phyloP scores from a whole-genome alignment of 768 basidiomycete species.

The Tephrocybe sp. region DNA sequence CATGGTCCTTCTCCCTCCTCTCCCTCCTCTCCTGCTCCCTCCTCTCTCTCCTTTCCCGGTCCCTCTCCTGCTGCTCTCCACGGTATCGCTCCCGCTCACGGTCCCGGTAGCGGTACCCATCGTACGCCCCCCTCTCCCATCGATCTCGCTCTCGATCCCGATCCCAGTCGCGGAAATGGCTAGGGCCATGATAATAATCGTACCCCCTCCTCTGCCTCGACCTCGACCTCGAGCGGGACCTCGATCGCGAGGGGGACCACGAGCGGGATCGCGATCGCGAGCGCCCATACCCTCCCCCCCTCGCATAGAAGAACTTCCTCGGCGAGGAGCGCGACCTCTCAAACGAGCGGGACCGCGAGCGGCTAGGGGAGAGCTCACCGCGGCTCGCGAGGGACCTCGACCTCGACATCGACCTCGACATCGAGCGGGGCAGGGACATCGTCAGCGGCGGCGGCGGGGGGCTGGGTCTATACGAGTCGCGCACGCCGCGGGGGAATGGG shows the following conservation, averaged over 20 bases:
- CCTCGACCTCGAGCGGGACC: constrained; percentile 16
- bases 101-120: not conserved
- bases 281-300: too few species aligned
- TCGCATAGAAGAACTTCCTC: too few species aligned
- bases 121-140: constrained; percentile 8
- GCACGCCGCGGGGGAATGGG: not conserved
- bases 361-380: too few species aligned
- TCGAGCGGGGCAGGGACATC: too few species aligned
- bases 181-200: too few species aligned
- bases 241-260: not conserved
- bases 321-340: too few species aligned
- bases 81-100: constrained; percentile 14
- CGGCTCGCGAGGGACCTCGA: too few species aligned
- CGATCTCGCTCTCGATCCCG: constrained; percentile 19
- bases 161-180: not conserved
- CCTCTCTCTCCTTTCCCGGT: constrained; percentile 14
- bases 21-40: constrained; percentile 19
- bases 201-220: constrained; percentile 14
- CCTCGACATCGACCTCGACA: not conserved
- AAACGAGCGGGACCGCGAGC: too few species aligned
- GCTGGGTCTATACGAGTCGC: not conserved
- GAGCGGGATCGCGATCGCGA: too few species aligned
- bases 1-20: constrained; percentile 36
- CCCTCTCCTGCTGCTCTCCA: constrained; percentile 13
- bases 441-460: too few species aligned